Evolutionary conservation across 208 protist species (phyloP).

Genomic region (Leishmania tarentolae): DNA sequence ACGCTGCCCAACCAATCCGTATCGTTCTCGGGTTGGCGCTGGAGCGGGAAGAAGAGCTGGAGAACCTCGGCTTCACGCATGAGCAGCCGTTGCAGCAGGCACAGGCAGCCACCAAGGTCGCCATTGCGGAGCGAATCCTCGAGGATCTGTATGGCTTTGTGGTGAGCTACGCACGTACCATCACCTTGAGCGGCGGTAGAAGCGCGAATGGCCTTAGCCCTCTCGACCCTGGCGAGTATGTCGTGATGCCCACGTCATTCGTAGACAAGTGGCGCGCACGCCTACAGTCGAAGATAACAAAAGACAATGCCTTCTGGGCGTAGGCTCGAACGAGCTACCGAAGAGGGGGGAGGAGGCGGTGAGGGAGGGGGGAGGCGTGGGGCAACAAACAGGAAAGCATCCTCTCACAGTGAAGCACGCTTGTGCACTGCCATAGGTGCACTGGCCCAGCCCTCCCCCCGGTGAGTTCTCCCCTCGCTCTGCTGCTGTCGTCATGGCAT

Average conservation of each 20-base stretch:
- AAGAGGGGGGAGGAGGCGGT: background rate
- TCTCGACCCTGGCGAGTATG: conserved; percentile 55
- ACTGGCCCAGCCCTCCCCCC: background rate
- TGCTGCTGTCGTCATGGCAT: background rate
- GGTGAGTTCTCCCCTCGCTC: background rate
- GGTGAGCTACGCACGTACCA: conserved; percentile 52
- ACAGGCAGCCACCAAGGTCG: conserved; percentile 55
- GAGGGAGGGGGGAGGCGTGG: background rate
- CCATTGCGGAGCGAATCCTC: conserved; percentile 68
- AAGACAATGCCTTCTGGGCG: conserved; percentile 60
- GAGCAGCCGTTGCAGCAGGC: conserved; percentile 50
- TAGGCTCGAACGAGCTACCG: background rate
- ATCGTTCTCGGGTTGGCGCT: conserved; percentile 68
- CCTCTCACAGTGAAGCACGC: background rate
- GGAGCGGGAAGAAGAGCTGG: conserved; percentile 53
- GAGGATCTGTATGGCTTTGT: conserved; percentile 81
- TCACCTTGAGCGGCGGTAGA: conserved; percentile 13
- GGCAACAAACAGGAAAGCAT: background rate
- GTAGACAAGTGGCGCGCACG: conserved; percentile 70
- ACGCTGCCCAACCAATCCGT: conserved; percentile 27
- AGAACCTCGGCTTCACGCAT: conserved; percentile 53
- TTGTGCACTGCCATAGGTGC: background rate
- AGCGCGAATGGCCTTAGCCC: background rate
- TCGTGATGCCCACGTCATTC: conserved; percentile 70
- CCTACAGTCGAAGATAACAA: conserved; percentile 52